Conservation (phyloP, 352 stramenopile species). For the Aphanomyces invadans region DNA sequence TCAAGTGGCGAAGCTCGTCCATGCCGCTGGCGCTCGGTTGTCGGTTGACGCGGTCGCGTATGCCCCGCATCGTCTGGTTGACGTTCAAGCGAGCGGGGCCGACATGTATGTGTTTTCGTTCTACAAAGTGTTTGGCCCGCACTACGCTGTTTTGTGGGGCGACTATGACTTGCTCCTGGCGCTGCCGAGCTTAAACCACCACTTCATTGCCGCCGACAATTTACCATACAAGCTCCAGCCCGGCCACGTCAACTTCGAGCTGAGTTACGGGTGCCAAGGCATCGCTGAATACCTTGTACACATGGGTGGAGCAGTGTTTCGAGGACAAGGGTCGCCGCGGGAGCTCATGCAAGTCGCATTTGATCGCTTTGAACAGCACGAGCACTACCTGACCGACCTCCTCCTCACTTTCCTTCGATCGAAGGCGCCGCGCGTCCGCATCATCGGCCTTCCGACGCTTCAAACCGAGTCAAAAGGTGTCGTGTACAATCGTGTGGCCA, state of each 20-base stretch:
- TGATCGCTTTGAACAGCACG: conserved; percentile 20
- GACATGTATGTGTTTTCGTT: conserved; percentile 25
- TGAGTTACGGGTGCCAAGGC: conserved; percentile 1
- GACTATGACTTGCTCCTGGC: conserved; percentile 17
- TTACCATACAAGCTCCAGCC: conserved; percentile 24
- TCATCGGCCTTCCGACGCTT: conserved; percentile 6
- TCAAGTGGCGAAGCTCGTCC: conserved; percentile 2
- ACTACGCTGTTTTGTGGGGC: conserved; percentile 25
- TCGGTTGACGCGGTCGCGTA: conserved; percentile 25
- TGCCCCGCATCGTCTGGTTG: conserved; percentile 23
- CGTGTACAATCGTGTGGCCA: conserved; percentile 5
- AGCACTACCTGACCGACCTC: neutral
- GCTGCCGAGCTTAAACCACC: conserved; percentile 19
- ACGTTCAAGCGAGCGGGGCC: conserved; percentile 21
- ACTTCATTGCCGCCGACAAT: conserved; percentile 19
- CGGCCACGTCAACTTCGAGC: conserved; percentile 22
- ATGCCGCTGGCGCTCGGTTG: conserved; percentile 1
- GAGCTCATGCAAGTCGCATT: conserved; percentile 11
- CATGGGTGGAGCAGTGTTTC: neutral
- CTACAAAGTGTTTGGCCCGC: conserved; percentile 29
- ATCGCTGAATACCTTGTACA: conserved; percentile 16
- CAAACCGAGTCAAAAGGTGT: neutral
- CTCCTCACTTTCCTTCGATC: conserved; percentile 10
- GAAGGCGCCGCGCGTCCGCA: neutral
- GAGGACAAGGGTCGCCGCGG: neutral